Evolutionary conservation across 1,284 basidiomycete genomes (phyloP).

Genomic region (Trichosporon asahii): DNA sequence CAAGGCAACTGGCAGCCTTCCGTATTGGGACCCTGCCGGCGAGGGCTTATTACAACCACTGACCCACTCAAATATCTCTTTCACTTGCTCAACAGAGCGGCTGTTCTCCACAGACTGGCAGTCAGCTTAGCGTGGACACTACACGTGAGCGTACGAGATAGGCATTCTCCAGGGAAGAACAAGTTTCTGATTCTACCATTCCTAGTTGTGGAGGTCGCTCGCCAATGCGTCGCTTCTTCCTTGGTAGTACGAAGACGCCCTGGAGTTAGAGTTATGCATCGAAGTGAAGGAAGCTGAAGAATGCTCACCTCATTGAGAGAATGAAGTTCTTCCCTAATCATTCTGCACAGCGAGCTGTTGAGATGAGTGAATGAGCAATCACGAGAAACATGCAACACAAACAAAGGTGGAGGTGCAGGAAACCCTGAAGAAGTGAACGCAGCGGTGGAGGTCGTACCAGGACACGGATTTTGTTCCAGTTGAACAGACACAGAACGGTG

Average conservation of each 20-base stretch:
- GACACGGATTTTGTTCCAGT: too few species aligned
- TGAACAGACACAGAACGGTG: too few species aligned
- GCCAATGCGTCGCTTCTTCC: background rate
- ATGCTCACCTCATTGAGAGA: background rate
- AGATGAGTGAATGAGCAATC: too few species aligned
- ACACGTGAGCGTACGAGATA: background rate
- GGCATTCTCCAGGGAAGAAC: background rate
- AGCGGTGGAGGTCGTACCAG: background rate
- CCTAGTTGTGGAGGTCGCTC: background rate
- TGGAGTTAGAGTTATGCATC: background rate
- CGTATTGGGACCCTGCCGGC: background rate
- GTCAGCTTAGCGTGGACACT: background rate
- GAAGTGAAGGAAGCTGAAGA: too few species aligned
- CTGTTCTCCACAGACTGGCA: background rate
- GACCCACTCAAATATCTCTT: background rate
- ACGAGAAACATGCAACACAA: too few species aligned
- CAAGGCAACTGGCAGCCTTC: background rate
- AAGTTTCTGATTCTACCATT: background rate
- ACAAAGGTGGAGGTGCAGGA: background rate
- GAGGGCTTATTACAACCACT: background rate
- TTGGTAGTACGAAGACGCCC: background rate
- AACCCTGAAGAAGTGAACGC: background rate
- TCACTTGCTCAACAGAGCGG: background rate
- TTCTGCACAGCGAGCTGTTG: background rate
- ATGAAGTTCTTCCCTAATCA: background rate